phyloP scores from a whole-genome alignment of 2,329 filamentous ascomycete species.

The Ophiostoma ips region DNA sequence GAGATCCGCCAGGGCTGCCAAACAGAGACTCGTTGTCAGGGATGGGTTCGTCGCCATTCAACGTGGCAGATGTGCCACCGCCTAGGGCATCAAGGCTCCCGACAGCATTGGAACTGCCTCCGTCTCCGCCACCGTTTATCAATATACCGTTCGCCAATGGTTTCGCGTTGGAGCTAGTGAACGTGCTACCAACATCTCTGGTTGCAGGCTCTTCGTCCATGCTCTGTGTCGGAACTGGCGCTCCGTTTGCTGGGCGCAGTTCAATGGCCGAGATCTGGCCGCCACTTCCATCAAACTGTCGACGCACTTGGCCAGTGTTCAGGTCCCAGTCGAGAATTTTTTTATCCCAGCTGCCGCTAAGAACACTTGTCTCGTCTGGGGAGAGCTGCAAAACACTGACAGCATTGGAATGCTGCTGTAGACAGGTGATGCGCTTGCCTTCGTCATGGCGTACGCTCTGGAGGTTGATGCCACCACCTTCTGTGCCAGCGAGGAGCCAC shows the following conservation, averaged over 20 bases:
- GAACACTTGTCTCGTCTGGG: constrained; percentile 70
- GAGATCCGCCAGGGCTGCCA: constrained; percentile 63
- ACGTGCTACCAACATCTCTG: constrained; percentile 58
- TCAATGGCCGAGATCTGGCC: constrained; percentile 84
- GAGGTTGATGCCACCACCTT: constrained; percentile 83
- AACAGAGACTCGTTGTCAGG: constrained; percentile 70
- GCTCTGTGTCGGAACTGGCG: constrained; percentile 57
- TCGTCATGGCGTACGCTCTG: constrained; percentile 91
- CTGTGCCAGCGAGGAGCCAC: constrained; percentile 82
- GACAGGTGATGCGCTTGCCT: constrained; percentile 70
- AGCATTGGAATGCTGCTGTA: constrained; percentile 77
- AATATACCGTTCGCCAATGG: constrained; percentile 42
- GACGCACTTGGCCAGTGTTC: constrained; percentile 64
- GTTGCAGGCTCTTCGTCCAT: constrained; percentile 41
- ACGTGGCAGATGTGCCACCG: constrained; percentile 21
- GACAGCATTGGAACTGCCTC: constrained; percentile 23
- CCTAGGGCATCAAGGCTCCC: constrained; percentile 16
- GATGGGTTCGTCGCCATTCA: constrained; percentile 25
- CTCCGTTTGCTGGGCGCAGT: constrained; percentile 60
- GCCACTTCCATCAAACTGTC: constrained; percentile 63
- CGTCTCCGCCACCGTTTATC: constrained; percentile 16
- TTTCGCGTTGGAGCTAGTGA: constrained; percentile 59
- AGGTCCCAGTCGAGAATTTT: constrained; percentile 89
- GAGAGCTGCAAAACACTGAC: constrained; percentile 77
- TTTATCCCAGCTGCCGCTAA: constrained; percentile 97